A percentile compares a stretch with the other conserved stretches of the same genome.
phyloP scores from a whole-genome alignment of 2,329 filamentous ascomycete species.

The Pseudogymnoascus sp. region DNA sequence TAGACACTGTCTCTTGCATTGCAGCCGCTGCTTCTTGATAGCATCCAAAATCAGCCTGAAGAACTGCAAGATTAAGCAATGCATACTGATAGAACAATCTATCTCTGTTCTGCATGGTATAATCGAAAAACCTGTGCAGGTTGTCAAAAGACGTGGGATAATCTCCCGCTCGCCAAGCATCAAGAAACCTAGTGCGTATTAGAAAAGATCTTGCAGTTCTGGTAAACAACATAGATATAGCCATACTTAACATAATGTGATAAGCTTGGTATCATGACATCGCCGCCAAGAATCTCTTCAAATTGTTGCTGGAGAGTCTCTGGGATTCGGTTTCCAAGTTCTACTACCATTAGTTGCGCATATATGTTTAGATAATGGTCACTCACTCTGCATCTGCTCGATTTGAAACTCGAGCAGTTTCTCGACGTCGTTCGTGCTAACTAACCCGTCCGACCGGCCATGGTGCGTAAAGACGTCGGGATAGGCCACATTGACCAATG shows the following conservation, averaged over 20 bases:
- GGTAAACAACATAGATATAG: slow-evolving; percentile 16
- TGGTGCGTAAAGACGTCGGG: slow-evolving; percentile 15
- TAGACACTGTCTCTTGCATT: slow-evolving; percentile 90
- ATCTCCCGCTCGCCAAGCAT: slow-evolving; percentile 86
- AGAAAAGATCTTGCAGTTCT: slow-evolving; percentile 9
- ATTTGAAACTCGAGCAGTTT: slow-evolving; percentile 80
- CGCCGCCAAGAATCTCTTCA: slow-evolving; percentile 56
- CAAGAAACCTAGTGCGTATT: slow-evolving; percentile 57
- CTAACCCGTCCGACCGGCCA: slow-evolving; percentile 32
- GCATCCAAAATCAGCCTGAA: slow-evolving; percentile 93
- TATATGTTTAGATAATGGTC: neutral
- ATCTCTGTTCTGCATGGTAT: slow-evolving; percentile 79
- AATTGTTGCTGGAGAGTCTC: slow-evolving; percentile 64
- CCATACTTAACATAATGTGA: slow-evolving; percentile 64
- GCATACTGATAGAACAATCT: slow-evolving; percentile 90
- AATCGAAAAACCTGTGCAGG: slow-evolving; percentile 92
- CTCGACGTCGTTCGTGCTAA: slow-evolving; percentile 74
- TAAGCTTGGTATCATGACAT: slow-evolving; percentile 60
- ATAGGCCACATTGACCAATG: slow-evolving; percentile 27
- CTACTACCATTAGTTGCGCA: slow-evolving; percentile 32
- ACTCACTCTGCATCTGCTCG: slow-evolving; percentile 70
- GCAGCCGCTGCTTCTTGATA: slow-evolving; percentile 82
- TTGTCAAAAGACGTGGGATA: slow-evolving; percentile 84
- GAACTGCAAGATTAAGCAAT: slow-evolving; percentile 80
- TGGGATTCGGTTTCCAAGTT: slow-evolving; percentile 69